Conservation (phyloP, 2,329 filamentous ascomycete species). For the Calonectria pseudoreteaudii region DNA sequence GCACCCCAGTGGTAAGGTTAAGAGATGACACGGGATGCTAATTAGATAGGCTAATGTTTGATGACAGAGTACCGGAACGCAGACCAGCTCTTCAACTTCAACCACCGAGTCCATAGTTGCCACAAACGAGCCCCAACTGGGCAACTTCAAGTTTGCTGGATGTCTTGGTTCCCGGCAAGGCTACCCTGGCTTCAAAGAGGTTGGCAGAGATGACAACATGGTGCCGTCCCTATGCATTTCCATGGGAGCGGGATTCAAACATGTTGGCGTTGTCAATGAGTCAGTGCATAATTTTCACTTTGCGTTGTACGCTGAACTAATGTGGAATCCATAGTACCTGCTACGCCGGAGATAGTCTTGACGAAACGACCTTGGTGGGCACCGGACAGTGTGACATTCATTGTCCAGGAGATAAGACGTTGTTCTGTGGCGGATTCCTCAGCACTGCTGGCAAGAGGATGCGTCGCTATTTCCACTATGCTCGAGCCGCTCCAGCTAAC, state of each 20-base stretch:
- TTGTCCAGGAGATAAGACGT: background rate
- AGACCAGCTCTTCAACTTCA: background rate
- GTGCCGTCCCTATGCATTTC: background rate
- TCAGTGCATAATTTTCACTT: background rate
- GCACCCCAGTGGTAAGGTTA: background rate
- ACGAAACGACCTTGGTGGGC: background rate
- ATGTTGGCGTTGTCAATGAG: background rate
- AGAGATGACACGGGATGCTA: too few species aligned
- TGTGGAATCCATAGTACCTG: background rate
- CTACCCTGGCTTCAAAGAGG: background rate
- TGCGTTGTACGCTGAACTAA: background rate
- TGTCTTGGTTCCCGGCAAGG: background rate
- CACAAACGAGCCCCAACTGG: background rate
- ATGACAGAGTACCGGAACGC: background rate
- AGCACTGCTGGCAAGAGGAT: background rate
- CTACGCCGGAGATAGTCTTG: background rate
- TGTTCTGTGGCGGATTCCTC: background rate
- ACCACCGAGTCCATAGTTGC: background rate
- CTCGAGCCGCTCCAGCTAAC: background rate
- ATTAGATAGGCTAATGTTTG: background rate
- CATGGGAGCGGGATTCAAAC: background rate
- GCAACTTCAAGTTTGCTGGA: background rate
- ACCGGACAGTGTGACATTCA: background rate
- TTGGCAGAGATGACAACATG: background rate
- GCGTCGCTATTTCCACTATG: background rate